Evolutionary conservation across 208 protist genomes (phyloP), one percentile per base, ranked within the genome.

Genomic region (Trypanosoma theileri): DNA sequence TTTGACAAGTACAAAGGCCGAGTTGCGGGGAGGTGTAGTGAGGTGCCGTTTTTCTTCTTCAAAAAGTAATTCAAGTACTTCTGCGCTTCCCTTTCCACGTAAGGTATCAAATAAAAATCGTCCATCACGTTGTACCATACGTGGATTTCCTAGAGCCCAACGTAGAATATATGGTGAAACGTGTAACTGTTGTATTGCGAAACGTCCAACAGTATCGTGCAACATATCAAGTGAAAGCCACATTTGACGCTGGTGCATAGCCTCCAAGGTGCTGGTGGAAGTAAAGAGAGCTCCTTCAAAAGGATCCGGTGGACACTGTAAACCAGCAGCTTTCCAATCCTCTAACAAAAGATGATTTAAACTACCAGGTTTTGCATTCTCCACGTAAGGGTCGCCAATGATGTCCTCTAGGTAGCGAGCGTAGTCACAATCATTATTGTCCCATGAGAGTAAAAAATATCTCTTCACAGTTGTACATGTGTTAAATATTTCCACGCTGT

Each of bases 1-100:
- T 80, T 91, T 91, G 8, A 91, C 66, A 35, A 91, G 63, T 41
- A 88, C 64, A 75, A 91, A 83, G 14, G 85, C 85, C 16, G 68
- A 72, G 66, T 91, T 88, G 11, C 81, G 76, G 8, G 62, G 59
- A 13, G 63, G 53, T 44, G 62, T 48, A 21, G 44, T 14, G 26
- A 65, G 59, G 56, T 79, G 65, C 14, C 51, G 28, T 14, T 46
- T 35, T 42, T 81, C 74, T 28, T 74, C 46, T 13, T 17, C 44
- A 11, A 45, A n/a, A 1, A 85, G 40, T 8, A 73, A 24, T 17
- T 51, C 48, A n/a, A 85, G 59, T 16, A 64, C 68, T 1, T 60
- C 63, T 17, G 59, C 44, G 11, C 40, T 54, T 16, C 57, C 67
- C 14, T 59, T 56, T 19, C 67, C 65, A 13, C 58, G 60, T 28